Percentiles rank a stretch among this genome's conserved stretches.
Evolutionary conservation across 352 stramenopile species (phyloP).

Genomic region (Globisporangium cystogenes): DNA sequence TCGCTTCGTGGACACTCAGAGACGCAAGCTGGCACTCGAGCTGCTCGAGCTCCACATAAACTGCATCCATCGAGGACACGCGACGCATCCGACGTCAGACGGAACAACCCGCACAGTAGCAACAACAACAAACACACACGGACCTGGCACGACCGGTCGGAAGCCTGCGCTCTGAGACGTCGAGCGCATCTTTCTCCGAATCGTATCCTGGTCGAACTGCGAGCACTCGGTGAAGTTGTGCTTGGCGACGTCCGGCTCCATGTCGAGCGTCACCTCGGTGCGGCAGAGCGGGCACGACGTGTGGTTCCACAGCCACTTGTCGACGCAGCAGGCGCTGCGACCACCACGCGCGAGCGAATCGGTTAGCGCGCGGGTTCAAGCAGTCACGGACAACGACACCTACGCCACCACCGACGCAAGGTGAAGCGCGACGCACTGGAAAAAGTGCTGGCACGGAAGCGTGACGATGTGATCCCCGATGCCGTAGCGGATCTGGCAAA

Average conservation of each 20-base stretch:
- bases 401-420: neutral
- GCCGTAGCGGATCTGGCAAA: slow-evolving; percentile 78
- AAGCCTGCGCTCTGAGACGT: slow-evolving; percentile 65
- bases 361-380: neutral
- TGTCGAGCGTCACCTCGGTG: slow-evolving; percentile 63
- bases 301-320: slow-evolving; percentile 86
- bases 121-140: neutral
- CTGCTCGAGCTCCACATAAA: slow-evolving; percentile 14
- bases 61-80: slow-evolving; percentile 3
- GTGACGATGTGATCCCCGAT: slow-evolving; percentile 84
- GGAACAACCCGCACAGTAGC: neutral
- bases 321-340: slow-evolving; percentile 66
- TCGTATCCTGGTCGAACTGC: slow-evolving; percentile 54
- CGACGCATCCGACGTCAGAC: neutral
- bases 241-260: slow-evolving; percentile 35
- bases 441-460: slow-evolving; percentile 81
- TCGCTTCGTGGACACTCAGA: slow-evolving; percentile 19
- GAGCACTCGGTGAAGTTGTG: slow-evolving; percentile 82
- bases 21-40: slow-evolving; percentile 16
- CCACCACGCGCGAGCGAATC: neutral
- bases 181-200: slow-evolving; percentile 68
- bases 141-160: slow-evolving; percentile 66
- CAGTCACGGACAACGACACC: neutral
- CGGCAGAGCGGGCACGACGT: slow-evolving; percentile 81
- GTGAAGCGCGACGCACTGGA: slow-evolving; percentile 50